Percentiles rank a stretch among this genome's conserved stretches.
Conservation (phyloP, 2,329 filamentous ascomycete species). For the Bipolaris zeicola region DNA sequence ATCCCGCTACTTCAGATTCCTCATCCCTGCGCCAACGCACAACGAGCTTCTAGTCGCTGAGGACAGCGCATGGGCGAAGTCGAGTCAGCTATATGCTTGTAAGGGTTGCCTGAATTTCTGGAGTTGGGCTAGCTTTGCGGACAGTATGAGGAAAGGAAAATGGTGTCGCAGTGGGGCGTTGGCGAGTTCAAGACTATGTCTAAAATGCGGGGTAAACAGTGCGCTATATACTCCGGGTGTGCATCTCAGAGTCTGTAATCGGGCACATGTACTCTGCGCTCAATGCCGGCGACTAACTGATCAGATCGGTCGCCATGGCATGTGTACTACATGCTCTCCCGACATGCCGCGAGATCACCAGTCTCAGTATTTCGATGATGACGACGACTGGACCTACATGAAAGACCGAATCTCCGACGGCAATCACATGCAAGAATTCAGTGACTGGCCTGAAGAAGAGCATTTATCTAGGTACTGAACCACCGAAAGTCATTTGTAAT, state of each 20-base stretch:
- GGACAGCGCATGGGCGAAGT: conserved; percentile 23
- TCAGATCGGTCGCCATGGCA: conserved; percentile 14
- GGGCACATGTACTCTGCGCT: conserved; percentile 24
- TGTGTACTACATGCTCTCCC: conserved; percentile 22
- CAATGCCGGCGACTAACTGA: conserved; percentile 28
- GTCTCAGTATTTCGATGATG: conserved; percentile 7
- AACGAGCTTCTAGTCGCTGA: conserved; percentile 31
- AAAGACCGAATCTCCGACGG: conserved; percentile 13
- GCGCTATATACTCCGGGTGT: conserved; percentile 28
- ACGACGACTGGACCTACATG: conserved; percentile 23
- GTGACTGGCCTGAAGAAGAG: conserved; percentile 23
- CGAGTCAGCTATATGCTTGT: conserved; percentile 30
- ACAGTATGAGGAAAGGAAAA: conserved; percentile 40
- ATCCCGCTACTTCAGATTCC: conserved; percentile 25
- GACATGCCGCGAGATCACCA: conserved; percentile 2
- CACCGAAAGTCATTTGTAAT: background rate
- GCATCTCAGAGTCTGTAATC: conserved; percentile 27
- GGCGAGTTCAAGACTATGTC: conserved; percentile 33
- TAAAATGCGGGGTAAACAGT: conserved; percentile 32
- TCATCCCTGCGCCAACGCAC: conserved; percentile 27
- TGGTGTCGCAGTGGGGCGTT: conserved; percentile 27
- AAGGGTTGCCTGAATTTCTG: conserved; percentile 28
- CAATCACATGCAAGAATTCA: conserved; percentile 24
- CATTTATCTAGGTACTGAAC: conserved; percentile 2
- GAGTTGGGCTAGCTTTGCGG: conserved; percentile 29